These are phyloP conservation scores for Backusella macrospora DNA, from an alignment of 192 early-diverging fungal genomes.

Conservation along the genomic window DNA sequence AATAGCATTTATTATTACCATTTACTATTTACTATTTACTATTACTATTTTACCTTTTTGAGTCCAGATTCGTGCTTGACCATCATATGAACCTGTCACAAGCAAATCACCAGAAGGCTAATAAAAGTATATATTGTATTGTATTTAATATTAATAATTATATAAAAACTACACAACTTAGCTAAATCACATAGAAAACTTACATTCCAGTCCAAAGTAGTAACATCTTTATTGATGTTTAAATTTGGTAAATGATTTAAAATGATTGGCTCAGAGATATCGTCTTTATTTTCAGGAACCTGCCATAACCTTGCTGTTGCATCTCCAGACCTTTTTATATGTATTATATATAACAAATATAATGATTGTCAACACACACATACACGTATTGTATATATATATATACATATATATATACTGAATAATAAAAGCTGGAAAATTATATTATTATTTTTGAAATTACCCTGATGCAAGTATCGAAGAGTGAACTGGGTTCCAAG, in stretches of 20 bases:
- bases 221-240: slow-evolving; percentile 72
- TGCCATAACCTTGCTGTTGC: slow-evolving; percentile 89
- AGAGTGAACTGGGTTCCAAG: slow-evolving; percentile 77
- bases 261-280: slow-evolving; percentile 54
- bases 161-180: not conserved
- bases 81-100: slow-evolving; percentile 86
- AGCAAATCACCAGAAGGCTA: slow-evolving; percentile 77
- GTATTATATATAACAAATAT: not conserved
- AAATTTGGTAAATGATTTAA: slow-evolving; percentile 56
- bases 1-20: not conserved
- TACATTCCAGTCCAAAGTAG: slow-evolving; percentile 86
- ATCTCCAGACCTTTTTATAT: slow-evolving; percentile 65
- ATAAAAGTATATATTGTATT: not conserved
- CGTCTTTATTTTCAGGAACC: slow-evolving; percentile 54
- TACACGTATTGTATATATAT: too few relatives aligned
- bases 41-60: slow-evolving; percentile 46
- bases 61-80: slow-evolving; percentile 84
- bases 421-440: not conserved
- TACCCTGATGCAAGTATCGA: slow-evolving; percentile 81
- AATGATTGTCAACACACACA: not conserved
- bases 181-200: slow-evolving; percentile 21
- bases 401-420: too few relatives aligned
- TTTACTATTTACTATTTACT: too few relatives aligned
- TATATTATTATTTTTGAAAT: not conserved
- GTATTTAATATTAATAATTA: not conserved